Evolutionary conservation across 441 rosid genomes (phyloP).

Genomic region (Adansonia madagascariensis): DNA sequence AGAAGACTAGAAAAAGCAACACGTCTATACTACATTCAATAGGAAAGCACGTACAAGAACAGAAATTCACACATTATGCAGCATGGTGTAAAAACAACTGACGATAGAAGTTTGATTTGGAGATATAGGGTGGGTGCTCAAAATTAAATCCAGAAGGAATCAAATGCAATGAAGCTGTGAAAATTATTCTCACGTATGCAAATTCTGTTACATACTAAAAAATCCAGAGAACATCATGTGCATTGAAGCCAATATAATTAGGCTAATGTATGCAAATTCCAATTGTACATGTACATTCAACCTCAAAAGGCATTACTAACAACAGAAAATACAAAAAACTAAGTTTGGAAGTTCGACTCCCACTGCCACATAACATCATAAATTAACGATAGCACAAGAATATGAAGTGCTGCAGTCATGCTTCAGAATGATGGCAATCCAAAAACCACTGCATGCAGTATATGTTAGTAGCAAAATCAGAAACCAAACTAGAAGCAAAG

Average conservation of each 20-base stretch:
- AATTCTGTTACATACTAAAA: background rate
- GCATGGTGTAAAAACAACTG: background rate
- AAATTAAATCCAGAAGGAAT: background rate
- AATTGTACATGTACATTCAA: background rate
- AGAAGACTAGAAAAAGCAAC: conserved; percentile 1
- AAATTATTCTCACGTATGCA: background rate
- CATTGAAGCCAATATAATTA: background rate
- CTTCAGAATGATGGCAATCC: background rate
- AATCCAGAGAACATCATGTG: background rate
- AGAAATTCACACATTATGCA: background rate
- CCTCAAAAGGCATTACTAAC: background rate
- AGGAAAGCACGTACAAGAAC: background rate
- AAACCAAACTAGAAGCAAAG: conserved; percentile 12
- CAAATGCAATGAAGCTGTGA: background rate
- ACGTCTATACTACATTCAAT: background rate
- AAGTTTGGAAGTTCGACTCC: conserved; percentile 10
- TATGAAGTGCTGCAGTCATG: background rate
- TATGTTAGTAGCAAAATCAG: background rate
- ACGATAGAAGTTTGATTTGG: background rate
- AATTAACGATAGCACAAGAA: background rate
- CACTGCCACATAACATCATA: background rate
- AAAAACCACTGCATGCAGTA: background rate
- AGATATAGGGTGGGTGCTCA: background rate
- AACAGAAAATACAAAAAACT: background rate
- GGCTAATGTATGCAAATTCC: background rate